Conservation (phyloP, 139 green algal species). For the Chlorella vulgaris region DNA sequence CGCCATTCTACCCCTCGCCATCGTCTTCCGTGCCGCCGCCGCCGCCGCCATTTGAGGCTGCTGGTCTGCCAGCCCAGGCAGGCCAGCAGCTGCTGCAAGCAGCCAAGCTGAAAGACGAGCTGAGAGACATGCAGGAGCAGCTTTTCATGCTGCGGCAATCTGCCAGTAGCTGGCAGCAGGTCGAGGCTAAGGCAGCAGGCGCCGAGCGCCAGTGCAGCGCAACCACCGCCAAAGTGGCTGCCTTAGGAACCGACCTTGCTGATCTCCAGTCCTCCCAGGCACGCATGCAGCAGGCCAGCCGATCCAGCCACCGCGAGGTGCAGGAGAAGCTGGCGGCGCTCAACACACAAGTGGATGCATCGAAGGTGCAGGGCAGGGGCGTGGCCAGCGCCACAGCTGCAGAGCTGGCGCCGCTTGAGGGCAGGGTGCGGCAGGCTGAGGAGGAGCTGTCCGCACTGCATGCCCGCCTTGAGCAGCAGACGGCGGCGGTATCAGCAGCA, state of each 20-base stretch:
- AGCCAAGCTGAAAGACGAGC: not conserved
- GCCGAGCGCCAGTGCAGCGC: not conserved
- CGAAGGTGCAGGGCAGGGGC: too few relatives aligned
- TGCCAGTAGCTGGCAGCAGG: not conserved
- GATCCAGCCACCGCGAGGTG: not conserved
- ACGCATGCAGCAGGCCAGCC: slow-evolving; percentile 38
- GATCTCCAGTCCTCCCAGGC: slow-evolving; percentile 29
- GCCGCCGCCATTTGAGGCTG: not conserved
- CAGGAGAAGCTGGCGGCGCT: slow-evolving; percentile 40
- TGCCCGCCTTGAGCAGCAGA: not conserved
- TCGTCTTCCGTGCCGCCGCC: not conserved
- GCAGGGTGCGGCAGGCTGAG: not conserved
- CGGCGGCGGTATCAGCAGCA: not conserved
- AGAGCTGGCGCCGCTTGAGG: not conserved
- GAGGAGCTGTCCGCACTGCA: not conserved
- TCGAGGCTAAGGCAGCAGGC: not conserved
- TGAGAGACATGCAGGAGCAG: not conserved
- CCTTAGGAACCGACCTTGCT: slow-evolving; percentile 49
- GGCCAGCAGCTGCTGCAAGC: not conserved
- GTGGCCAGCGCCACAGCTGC: not conserved
- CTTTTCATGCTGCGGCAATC: not conserved
- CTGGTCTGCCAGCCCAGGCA: not conserved
- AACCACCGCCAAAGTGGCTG: slow-evolving; percentile 61
- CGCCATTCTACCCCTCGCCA: not conserved
- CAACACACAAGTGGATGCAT: not conserved